Percentiles rank a stretch among this genome's conserved stretches.
phyloP scores from a whole-genome alignment of 805 yeast genomes.

The Lipomyces yamadae region DNA sequence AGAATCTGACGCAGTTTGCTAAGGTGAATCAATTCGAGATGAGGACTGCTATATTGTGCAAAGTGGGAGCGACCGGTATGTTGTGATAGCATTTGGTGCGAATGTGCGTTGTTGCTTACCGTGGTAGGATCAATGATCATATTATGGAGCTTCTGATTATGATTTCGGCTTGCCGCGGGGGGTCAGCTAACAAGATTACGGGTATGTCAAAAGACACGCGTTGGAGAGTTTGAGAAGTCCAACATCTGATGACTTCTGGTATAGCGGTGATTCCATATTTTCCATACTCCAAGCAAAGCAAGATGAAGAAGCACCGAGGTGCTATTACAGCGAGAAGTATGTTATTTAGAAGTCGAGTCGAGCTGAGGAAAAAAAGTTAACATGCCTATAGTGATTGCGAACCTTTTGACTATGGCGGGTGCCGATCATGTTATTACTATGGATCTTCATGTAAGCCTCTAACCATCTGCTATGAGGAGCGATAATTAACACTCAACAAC shows the following conservation, averaged over 20 bases:
- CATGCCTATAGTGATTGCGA: conserved; percentile 73
- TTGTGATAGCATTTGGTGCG: conserved; percentile 48
- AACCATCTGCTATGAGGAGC: neutral
- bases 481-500: neutral
- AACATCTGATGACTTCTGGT: neutral
- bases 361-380: neutral
- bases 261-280: conserved; percentile 95
- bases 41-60: conserved; percentile 61
- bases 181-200: conserved; percentile 95
- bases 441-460: conserved; percentile 67
- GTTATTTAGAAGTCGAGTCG: conserved; percentile 5
- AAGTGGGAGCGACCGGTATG: conserved; percentile 38
- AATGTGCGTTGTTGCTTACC: conserved; percentile 80
- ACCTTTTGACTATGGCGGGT: conserved; percentile 94
- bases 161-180: conserved; percentile 95
- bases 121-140: conserved; percentile 71
- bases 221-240: neutral
- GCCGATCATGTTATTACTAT: conserved; percentile 98
- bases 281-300: conserved; percentile 95
- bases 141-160: conserved; percentile 94
- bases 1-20: neutral
- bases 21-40: conserved; percentile 67
- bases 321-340: conserved; percentile 88
- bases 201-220: conserved; percentile 18
- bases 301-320: conserved; percentile 98